A percentile compares a stretch with the other conserved stretches of the same genome.
Evolutionary conservation across 2,329 filamentous ascomycete genomes (phyloP).

Genomic region (Fusarium nurragi): DNA sequence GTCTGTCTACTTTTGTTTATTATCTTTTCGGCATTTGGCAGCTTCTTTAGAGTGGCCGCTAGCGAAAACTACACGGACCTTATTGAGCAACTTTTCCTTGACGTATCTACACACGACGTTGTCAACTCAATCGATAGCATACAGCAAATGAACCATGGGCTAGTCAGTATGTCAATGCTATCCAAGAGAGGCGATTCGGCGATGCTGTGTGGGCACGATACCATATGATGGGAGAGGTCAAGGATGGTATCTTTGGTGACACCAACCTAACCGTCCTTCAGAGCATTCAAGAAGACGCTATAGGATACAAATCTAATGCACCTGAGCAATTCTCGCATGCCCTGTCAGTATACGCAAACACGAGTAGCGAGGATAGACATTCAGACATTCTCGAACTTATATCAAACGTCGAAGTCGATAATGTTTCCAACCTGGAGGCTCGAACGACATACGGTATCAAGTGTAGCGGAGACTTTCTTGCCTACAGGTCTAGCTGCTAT

Average conservation of each 20-base stretch:
- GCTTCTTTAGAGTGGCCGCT: neutral
- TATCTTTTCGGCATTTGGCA: too few species aligned
- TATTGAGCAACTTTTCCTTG: neutral
- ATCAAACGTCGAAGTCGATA: too few species aligned
- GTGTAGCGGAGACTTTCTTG: too few species aligned
- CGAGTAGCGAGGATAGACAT: too few species aligned
- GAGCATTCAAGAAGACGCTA: neutral
- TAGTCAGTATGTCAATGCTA: neutral
- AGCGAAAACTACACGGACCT: neutral
- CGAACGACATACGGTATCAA: too few species aligned
- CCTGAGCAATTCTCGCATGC: neutral
- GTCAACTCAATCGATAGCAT: neutral
- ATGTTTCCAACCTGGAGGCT: too few species aligned
- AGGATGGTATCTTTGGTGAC: neutral
- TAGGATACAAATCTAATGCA: neutral
- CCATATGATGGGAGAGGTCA: neutral
- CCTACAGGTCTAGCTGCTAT: neutral
- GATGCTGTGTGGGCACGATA: slow-evolving; percentile 1
- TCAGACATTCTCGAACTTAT: too few species aligned
- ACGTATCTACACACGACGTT: neutral
- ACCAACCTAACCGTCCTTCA: neutral
- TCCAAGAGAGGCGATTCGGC: neutral
- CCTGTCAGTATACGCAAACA: too few species aligned
- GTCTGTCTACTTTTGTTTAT: too few species aligned
- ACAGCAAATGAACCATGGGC: neutral